Base-by-base conservation (phyloP, 495 filamentous ascomycete genomes). In the Aspergillus haitiensis region DNA sequence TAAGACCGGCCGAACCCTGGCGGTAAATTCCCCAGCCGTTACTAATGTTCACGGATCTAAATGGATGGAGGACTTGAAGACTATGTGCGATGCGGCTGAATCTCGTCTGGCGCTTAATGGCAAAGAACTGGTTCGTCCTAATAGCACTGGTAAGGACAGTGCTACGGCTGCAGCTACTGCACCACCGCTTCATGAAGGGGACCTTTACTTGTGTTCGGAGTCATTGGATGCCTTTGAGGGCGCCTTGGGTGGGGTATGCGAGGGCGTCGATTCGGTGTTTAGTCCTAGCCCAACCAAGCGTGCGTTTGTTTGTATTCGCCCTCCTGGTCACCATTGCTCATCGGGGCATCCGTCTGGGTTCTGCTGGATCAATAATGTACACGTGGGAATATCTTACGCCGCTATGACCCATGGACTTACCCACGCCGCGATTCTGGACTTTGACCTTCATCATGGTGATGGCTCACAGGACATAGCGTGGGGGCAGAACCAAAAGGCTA, bases 281-380 rank as follows among this genome's bases (percentile, higher is more conserved):
- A 81, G 84, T 11, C 80, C 85, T 6, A 59, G 64, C 13, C 62
- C 71, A 0, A 74, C 75, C 10, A 84, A 82, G 53, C 86, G 88
- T 39, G 90, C 91, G 3, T 98, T 93, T 73, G 90, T 95, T 62
- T 88, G 78, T 31, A 85, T 93, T 59, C 84, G 92, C 13, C 92
- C 92, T 31, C 92, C 92, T 1, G 94, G 94, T 7, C 94, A 98
- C 65, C 94, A 98, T 69, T 98, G 94, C 72, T 94, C 93, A 5
- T 85, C 91, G 4, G 81, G 84, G 40, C 84, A 87, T 58, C 94
- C 94, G 0, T 97, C 92, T 1, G 94, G 94, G 2, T 98, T 98
- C 71, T 98, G 94, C 74, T 98, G 94, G 94, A 72, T 98, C 56
- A 98, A 98, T 72, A 98, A 98, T 69, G 91, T 98, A 7, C 93